Evolutionary conservation across 192 early-diverging fungal species (phyloP), one percentile per base, ranked within the genome.

Genomic region (Spinellus fusiger): DNA sequence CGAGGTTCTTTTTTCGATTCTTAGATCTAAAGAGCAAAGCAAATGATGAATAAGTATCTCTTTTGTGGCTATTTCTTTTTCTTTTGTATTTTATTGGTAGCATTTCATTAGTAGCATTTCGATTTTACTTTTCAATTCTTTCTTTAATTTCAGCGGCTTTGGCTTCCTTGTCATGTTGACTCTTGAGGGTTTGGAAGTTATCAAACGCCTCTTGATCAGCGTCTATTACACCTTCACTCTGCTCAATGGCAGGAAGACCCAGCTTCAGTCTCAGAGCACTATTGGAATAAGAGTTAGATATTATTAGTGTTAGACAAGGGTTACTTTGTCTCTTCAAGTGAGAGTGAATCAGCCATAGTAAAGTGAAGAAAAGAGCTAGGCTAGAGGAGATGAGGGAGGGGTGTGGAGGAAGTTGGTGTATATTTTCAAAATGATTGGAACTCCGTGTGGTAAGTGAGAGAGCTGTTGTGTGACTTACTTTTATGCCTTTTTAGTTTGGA

Each of bases 251-350:
- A 33, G 73, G 68, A 12, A 85, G 56, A 34, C 84, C 84, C 5
- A 82, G 57, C 60, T 75, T 78, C 15, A 59, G 65, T 64, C 84
- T 78, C 51, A 84, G 54, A 35, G 71, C 72, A 70, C 81, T 83
- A 71, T 23, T 33, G 29, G 28, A 57, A 6, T 29, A 54, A 46
- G 23, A 31, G 23, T 25, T 40, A 54, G 22, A 16, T 25, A 51
- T 26, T 8, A 56, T 9, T 25, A 0, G 18, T 22, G 28, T 28
- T 2, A 31, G 7, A 25, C 7, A 28, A 15, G 28, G 26, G 64
- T 53, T 78, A 79, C 80, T 82, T 82, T 56, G 80, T 77, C 54
- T 82, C 78, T 31, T 77, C 78, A 13, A 82, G 62, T 40, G 78
- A 77, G 34, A 77, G 63, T 49, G 57, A 61, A 31, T 75, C 73